Base-by-base conservation (phyloP, 2,329 filamentous ascomycete species). In the Ophiocordyceps camponoti-leonardi region DNA sequence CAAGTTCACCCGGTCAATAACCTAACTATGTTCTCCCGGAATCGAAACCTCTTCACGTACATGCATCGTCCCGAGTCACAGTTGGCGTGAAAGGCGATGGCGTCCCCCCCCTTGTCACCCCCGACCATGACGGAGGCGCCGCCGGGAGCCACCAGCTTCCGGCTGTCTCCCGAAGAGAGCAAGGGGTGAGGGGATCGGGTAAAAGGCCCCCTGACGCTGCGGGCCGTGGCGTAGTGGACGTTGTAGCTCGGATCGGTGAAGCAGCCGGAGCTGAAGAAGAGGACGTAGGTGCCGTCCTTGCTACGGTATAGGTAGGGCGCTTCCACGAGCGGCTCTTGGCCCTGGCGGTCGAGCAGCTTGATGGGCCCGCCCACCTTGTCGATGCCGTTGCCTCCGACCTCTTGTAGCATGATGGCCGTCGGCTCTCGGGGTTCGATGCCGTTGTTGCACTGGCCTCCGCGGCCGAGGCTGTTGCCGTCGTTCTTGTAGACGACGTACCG, bases 381-480 rank as follows among this genome's bases (percentile, higher is more conserved):
- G 44, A 45, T 20, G 44, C 44, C 44, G 37, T 45, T 40, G 12
- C 6, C 11, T 10, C 35, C 35, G 7, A 45, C 35, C 22, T 45
- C 35, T 13, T 45, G 44, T n/a, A 45, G 37, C 44, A 41, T 31
- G 23, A 45, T 45, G 35, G 44, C 22, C 1, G 44, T 45, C n/a
- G 35, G 12, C n/a, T 10, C n/a, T 11, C 22, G 22, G 16, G 44
- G 44, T 14, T 41, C 23, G n/a, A 20, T 19, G 35, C 44, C 44
- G 44, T 45, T 45, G 8, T 40, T 40, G 35, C 44, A 45, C 22
- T 45, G 35, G 23, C 44, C 44, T 22, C 44, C 44, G 22, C 11
- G 18, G 22, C 44, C 44, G 22, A 45, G 22, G 35, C 35, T 45
- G 44, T 45, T 45, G 33, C 33, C 35, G 44, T 45, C 44, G 33